These are phyloP conservation scores for Fusarium chaquense DNA, from an alignment of 2,329 filamentous ascomycete genomes.

Conservation along the genomic window DNA sequence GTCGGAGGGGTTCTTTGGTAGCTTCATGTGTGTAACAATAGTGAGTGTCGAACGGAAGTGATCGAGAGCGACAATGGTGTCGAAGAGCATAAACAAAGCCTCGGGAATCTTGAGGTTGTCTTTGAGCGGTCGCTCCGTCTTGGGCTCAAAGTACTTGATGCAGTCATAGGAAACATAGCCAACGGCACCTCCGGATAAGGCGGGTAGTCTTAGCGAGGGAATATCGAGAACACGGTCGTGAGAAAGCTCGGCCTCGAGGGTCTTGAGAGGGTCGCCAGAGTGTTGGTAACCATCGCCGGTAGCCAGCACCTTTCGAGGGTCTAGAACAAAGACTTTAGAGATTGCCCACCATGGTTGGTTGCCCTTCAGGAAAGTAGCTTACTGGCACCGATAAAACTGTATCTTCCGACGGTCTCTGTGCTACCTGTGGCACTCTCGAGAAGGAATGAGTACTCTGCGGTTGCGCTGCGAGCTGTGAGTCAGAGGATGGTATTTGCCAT, in stretches of 20 bases:
- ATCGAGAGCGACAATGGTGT: constrained; percentile 94
- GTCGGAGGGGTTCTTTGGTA: constrained; percentile 67
- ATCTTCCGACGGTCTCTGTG: constrained; percentile 91
- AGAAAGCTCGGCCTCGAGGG: constrained; percentile 83
- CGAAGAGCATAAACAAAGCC: constrained; percentile 96
- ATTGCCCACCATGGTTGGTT: neutral
- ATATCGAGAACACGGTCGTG: constrained; percentile 84
- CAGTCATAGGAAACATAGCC: constrained; percentile 99
- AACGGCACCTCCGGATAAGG: constrained; percentile 90
- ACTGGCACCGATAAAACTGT: constrained; percentile 89
- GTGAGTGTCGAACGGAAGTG: constrained; percentile 94
- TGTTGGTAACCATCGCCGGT: constrained; percentile 90
- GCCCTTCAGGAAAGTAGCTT: constrained; percentile 27
- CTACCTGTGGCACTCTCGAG: constrained; percentile 88
- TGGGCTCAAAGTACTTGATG: constrained; percentile 96
- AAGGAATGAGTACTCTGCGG: constrained; percentile 86
- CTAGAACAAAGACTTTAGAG: constrained; percentile 50
- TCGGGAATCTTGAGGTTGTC: constrained; percentile 92
- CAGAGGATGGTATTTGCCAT: constrained; percentile 17
- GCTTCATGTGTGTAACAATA: constrained; percentile 88
- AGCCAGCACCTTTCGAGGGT: constrained; percentile 81
- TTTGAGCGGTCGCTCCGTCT: constrained; percentile 88
- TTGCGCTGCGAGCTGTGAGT: constrained; percentile 44
- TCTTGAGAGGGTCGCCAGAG: constrained; percentile 84
- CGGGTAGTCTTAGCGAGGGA: constrained; percentile 84